Conservation (phyloP, 441 rosid species). For the Syzygium malaccense region DNA sequence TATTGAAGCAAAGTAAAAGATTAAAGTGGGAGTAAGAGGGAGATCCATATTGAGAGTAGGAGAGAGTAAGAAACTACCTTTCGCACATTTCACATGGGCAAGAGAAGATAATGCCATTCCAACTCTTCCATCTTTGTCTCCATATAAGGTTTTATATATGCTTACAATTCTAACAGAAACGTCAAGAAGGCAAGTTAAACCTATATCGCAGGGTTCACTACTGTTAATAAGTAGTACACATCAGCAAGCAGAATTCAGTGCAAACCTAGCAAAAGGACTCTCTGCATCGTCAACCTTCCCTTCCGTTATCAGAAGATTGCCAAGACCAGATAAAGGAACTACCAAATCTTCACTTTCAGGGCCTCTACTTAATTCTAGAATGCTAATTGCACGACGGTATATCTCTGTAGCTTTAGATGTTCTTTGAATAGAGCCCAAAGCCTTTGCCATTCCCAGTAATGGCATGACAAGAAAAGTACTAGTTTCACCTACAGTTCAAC, state of each 20-base stretch:
- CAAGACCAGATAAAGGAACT: constrained; percentile 58
- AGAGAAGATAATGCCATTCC: constrained; percentile 82
- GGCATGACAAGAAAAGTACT: constrained; percentile 57
- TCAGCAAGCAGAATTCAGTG: not conserved
- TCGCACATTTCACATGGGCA: constrained; percentile 68
- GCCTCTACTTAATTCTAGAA: constrained; percentile 62
- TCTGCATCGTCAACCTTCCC: constrained; percentile 65
- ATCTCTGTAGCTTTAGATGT: constrained; percentile 40
- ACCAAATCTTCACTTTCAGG: constrained; percentile 66
- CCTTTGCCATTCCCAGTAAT: constrained; percentile 76
- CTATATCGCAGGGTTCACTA: not conserved
- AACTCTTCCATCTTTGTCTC: constrained; percentile 71
- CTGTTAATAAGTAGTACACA: not conserved
- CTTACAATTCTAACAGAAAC: constrained; percentile 40
- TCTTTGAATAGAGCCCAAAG: constrained; percentile 51
- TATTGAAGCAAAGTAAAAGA: not conserved
- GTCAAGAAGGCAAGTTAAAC: not conserved
- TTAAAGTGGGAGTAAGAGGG: not conserved
- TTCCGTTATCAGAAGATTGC: constrained; percentile 69
- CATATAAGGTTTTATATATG: constrained; percentile 56
- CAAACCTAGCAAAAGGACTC: constrained; percentile 49
- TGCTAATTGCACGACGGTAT: constrained; percentile 42
- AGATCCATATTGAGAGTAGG: not conserved
- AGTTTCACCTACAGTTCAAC: constrained; percentile 32
- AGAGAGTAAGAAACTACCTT: constrained; percentile 32